Evolutionary conservation across 2,329 filamentous ascomycete genomes (phyloP), one percentile per base, ranked within the genome.

Genomic region (Fusarium udum): DNA sequence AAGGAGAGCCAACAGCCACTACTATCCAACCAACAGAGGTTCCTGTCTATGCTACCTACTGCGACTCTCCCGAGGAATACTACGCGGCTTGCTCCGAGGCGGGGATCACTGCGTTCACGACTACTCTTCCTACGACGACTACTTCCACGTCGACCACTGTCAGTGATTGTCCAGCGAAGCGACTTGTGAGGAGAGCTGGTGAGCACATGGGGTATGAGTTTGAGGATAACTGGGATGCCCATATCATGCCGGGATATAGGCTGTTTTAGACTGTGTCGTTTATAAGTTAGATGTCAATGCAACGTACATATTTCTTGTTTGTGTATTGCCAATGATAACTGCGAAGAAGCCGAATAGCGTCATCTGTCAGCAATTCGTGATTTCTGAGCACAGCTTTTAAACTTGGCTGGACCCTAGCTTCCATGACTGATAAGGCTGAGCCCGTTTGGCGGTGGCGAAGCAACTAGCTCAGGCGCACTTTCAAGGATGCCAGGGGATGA

Each of bases 21-120:
- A 71, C 72, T 3, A 65, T 72, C 28, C 22, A 56, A 15, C 72
- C 72, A 16, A 71, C 61, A 4, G 28, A 18, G 3, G 10, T 42
- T 4, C 73, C 69, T 8, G 5, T 22, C 5, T 69, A 73, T 10
- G 63, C 61, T 9, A 73, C 59, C 1, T 71, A 71, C 37, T 75
- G 67, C n/a, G 61, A 64, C n/a, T 58, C 64, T 4, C 34, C 64
- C 0, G n/a, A 48, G 4, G 52, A 26, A 8, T 73, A 75, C 34
- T 75, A 73, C 10, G 56, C 52, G 3, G 72, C 64, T 15, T 75
- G 61, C 22, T 71, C 52, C 1, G 43, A 55, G 24, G 66, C 56
- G 7, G 64, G 64, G 5, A n/a, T 64, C 4, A 57, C 72, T 24
- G 42, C 39, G 1, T 36, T 42, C 22, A 71, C 59, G 2, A 75